A percentile compares a stretch with the other conserved stretches of the same genome.
These are phyloP conservation scores for Adenanthera pavonina DNA, from an alignment of 306 rosid genomes.

Conservation along the genomic window DNA sequence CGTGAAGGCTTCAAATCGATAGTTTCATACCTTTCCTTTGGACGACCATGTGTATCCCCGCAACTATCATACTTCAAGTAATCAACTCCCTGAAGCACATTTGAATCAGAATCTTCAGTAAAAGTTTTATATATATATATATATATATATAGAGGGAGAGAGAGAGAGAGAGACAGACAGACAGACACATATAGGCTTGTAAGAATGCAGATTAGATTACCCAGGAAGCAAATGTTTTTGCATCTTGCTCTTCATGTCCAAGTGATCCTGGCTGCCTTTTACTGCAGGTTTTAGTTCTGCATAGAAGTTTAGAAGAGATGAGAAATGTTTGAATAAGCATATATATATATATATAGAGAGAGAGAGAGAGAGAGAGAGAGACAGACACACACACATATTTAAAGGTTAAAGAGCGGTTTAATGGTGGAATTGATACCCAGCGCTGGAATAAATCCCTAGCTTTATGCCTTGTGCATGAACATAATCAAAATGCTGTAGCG, in stretches of 20 bases:
- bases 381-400: too few relatives aligned
- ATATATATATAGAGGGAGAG: too few relatives aligned
- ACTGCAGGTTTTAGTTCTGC: constrained; percentile 65
- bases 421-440: constrained; percentile 52
- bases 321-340: constrained; percentile 8
- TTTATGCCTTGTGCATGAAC: constrained; percentile 67
- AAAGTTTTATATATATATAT: too few relatives aligned
- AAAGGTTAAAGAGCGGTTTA: not conserved
- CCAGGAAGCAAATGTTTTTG: constrained; percentile 76
- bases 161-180: too few relatives aligned
- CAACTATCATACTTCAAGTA: constrained; percentile 80
- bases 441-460: constrained; percentile 72
- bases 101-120: not conserved
- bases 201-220: constrained; percentile 39
- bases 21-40: constrained; percentile 54
- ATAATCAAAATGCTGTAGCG: constrained; percentile 61
- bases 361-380: too few relatives aligned
- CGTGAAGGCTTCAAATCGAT: not conserved
- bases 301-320: not conserved
- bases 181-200: not conserved
- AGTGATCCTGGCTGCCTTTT: constrained; percentile 71
- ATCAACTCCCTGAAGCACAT: constrained; percentile 58
- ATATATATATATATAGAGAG: too few relatives aligned
- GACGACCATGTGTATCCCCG: constrained; percentile 42
- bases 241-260: constrained; percentile 69